Evolutionary conservation across 257 asterid genomes (phyloP).

Genomic region (Nemophila menziesii): DNA sequence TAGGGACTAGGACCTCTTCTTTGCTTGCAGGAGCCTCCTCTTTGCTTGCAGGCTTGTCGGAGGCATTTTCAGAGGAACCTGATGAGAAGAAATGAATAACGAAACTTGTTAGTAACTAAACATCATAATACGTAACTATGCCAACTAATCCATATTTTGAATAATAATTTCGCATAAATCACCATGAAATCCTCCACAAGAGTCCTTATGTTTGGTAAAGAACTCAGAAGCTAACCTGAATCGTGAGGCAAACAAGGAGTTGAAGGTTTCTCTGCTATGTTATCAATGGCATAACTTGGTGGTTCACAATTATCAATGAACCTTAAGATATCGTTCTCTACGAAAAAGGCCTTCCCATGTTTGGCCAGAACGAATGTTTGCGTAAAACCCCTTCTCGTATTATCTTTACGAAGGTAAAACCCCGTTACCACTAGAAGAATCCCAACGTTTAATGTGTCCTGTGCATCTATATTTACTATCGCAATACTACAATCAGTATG

Average conservation of each 20-base stretch:
- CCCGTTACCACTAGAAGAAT: constrained; percentile 43
- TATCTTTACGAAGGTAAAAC: constrained; percentile 16
- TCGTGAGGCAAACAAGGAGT: constrained; percentile 1
- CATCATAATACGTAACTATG: no score
- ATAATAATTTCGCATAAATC: no score
- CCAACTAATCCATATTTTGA: no score
- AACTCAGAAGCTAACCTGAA: constrained; percentile 14
- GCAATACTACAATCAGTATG: constrained; percentile 24
- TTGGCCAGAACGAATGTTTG: constrained; percentile 60
- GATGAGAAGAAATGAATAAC: no score
- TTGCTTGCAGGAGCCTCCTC: no score
- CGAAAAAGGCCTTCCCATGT: constrained; percentile 38
- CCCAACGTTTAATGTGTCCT: constrained; percentile 34
- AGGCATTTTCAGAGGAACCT: no score
- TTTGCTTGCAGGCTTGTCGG: no score
- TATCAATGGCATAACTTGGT: neutral
- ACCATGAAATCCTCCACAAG: no score
- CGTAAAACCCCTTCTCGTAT: constrained; percentile 18
- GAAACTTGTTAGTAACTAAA: no score
- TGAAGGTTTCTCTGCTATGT: constrained; percentile 3
- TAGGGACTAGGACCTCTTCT: no score
- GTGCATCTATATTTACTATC: constrained; percentile 24
- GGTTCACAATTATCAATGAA: constrained; percentile 12
- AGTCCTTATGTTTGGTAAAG: no score
- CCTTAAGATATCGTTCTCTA: constrained; percentile 47